Conservation (phyloP, 176 grass and related monocot species). For the Aegilops sharonensis region DNA sequence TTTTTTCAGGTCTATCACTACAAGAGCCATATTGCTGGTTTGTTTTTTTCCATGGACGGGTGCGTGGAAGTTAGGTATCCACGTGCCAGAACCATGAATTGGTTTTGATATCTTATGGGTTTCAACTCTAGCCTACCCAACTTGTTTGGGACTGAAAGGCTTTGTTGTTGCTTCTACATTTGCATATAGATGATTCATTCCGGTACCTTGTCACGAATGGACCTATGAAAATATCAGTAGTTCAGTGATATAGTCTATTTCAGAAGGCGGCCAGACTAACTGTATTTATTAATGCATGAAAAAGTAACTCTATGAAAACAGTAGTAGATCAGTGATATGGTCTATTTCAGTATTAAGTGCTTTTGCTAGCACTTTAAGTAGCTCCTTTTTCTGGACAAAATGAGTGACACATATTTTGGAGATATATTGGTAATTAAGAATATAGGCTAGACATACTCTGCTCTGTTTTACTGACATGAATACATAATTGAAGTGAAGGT, state of each 20-base stretch:
- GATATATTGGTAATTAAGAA: background rate
- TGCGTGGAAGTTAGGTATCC: no score
- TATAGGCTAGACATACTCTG: background rate
- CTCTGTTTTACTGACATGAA: slow-evolving; percentile 2
- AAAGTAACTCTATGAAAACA: background rate
- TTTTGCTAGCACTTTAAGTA: background rate
- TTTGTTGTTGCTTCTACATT: background rate
- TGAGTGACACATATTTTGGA: background rate
- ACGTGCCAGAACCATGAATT: no score
- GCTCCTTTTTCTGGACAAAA: background rate
- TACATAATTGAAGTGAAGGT: background rate
- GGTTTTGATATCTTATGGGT: no score
- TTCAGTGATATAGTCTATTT: slow-evolving; percentile 6
- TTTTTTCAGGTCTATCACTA: background rate
- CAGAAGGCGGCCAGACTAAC: background rate
- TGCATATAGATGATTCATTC: background rate
- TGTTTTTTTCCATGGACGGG: background rate
- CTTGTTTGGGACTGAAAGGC: no score
- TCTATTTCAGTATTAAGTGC: background rate
- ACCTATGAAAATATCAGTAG: background rate
- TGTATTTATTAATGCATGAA: background rate
- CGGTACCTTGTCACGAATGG: background rate
- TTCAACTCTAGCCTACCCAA: no score
- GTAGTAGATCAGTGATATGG: background rate
- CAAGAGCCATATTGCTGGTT: background rate